Evolutionary conservation across 495 filamentous ascomycete genomes (phyloP), one percentile per base, ranked within the genome.

Genomic region (Tuber brumale): DNA sequence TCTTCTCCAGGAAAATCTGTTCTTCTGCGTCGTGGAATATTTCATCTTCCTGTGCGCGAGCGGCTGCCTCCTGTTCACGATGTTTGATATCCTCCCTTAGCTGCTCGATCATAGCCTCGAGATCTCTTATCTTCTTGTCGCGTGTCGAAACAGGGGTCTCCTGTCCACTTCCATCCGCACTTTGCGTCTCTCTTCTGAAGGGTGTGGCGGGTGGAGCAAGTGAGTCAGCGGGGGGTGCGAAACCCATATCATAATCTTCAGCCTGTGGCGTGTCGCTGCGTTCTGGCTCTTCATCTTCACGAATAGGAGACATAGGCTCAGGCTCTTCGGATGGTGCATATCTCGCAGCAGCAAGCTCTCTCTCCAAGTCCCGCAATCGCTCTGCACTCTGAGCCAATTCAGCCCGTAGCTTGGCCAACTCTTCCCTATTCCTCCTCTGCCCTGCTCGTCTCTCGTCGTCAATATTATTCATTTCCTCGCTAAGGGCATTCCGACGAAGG

Each of bases 401-500:
- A 18, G 83, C 77, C 42, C 85, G 85, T 21, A 88, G 71, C 18
- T 80, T 75, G 8, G 78, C 79, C 31, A 83, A 76, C 18, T 82
- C 72, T 74, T 44, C 84, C 74, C 76, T 87, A 75, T 66, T 86
- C 84, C 81, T 86, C 83, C 70, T 88, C 83, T 72, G 87, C 12
- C 81, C 76, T 7, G 83, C 82, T 37, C 85, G 84, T 76, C 86
- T 87, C 71, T 89, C 87, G 0, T 84, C 86, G 69, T 88, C 85
- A 66, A 90, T 86, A 45, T 86, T 83, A 79, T 89, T 92, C 72
- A 90, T 86, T 78, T 92, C 90, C 81, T 90, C 87, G 76, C 89
- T 91, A 39, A 92, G 82, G n/a, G 89, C 88, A 76, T 87, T 87
- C 14, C 89, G 87, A 39, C 87, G 86, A 23, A 92, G 86, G n/a